These are phyloP conservation scores for Tardiomyces depauwii DNA, from an alignment of 1,139 yeast genomes.

Conservation along the genomic window DNA sequence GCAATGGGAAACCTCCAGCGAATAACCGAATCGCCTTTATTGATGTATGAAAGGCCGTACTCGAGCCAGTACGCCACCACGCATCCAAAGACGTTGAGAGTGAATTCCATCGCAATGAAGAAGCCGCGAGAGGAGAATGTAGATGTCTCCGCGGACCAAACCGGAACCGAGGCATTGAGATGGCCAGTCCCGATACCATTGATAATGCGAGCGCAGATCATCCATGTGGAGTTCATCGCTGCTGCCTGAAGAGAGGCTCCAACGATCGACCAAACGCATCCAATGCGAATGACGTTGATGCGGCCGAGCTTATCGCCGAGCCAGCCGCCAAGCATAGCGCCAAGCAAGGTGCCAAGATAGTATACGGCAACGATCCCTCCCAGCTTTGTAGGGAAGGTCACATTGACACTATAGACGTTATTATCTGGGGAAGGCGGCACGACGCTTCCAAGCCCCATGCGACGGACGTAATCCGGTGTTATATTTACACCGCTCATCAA, in stretches of 20 bases:
- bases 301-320: slow-evolving; percentile 22
- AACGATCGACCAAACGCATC: slow-evolving; percentile 20
- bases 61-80: slow-evolving; percentile 75
- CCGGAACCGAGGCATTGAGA: slow-evolving; percentile 49
- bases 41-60: slow-evolving; percentile 57
- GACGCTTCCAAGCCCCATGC: slow-evolving; percentile 20
- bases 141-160: slow-evolving; percentile 49
- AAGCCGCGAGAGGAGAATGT: slow-evolving; percentile 48
- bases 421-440: slow-evolving; percentile 10
- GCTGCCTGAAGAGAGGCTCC: slow-evolving; percentile 26
- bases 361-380: slow-evolving; percentile 33
- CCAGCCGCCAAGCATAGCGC: slow-evolving; percentile 24
- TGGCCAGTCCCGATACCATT: slow-evolving; percentile 52
- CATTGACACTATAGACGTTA: slow-evolving; percentile 17
- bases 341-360: slow-evolving; percentile 27
- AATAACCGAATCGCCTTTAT: slow-evolving; percentile 10
- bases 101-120: slow-evolving; percentile 49
- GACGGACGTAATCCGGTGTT: slow-evolving; percentile 26
- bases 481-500: slow-evolving; percentile 43
- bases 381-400: slow-evolving; percentile 28
- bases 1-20: slow-evolving; percentile 23
- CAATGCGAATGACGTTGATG: slow-evolving; percentile 20
- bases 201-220: slow-evolving; percentile 36
- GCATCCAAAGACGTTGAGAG: slow-evolving; percentile 61
- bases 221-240: slow-evolving; percentile 21